Base-by-base conservation (phyloP, 1,139 yeast genomes). In the Yamadazyma conglobata region DNA sequence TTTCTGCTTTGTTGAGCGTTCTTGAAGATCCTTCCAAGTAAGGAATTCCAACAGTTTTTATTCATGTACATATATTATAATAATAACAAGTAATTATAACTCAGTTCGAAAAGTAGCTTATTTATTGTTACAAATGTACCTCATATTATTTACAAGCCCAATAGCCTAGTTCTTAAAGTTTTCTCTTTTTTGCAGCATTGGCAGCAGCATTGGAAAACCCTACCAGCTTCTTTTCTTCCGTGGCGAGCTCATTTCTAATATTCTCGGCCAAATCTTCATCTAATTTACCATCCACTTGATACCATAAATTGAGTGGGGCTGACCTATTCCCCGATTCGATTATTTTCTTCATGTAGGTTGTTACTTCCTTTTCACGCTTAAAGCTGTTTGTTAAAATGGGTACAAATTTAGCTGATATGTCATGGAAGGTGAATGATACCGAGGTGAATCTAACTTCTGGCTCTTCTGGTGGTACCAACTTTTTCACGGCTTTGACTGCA, bases 231-330 rank as follows among this genome's bases (percentile, higher is more conserved):
- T 59, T 65, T 37, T 68, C 74, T 39, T 68, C 73, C 22, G 51
- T 58, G 24, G 50, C 54, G 21, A 66, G 46, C 27, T 60, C 62
- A 6, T 44, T 47, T 39, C 81, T 56, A 15, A 74, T 51, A 9
- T 60, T 58, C 41, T 75, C 81, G 0, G 76, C 78, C 25, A 74
- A 48, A 2, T 52, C 47, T 37, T 79, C 87, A 48, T 82, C 91
- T 38, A 82, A 78, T 31, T 75, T 72, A 4, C 88, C 91, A 53
- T 87, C 96, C 13, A 88, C 69, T 47, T 85, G 87, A 47, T 80
- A 85, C 96, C 96, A 88, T 21, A 86, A 64, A 48, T 82, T 74
- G 48, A 76, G 76, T 21, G 74, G 73, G 6, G 80, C 62, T 5
- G 78, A 59, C 33, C 91, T 66, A 1, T 64, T 66, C 1, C 96